phyloP scores from a whole-genome alignment of 345 rosid genomes.

The Sonneratia caseolaris region DNA sequence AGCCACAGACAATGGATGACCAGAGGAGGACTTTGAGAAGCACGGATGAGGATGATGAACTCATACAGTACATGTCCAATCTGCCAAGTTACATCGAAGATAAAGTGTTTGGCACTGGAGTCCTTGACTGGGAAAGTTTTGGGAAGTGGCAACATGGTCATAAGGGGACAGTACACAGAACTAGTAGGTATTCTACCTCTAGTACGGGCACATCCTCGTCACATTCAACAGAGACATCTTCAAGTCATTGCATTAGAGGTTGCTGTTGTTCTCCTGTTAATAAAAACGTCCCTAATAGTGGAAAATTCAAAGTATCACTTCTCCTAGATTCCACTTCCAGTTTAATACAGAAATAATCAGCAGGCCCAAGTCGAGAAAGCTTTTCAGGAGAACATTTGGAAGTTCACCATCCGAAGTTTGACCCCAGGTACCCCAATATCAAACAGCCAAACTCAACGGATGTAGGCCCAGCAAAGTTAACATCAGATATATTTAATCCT shows the following conservation, averaged over 20 bases:
- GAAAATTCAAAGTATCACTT: constrained; percentile 22
- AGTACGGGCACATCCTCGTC: constrained; percentile 33
- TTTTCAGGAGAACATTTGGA: constrained; percentile 16
- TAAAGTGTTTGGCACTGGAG: constrained; percentile 68
- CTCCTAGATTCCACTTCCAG: constrained; percentile 16
- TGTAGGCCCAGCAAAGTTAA: constrained; percentile 19
- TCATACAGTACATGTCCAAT: constrained; percentile 80
- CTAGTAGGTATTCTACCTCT: constrained; percentile 37
- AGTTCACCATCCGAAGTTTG: constrained; percentile 15
- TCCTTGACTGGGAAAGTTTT: constrained; percentile 80
- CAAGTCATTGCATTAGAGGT: constrained; percentile 36
- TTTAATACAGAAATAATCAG: constrained; percentile 16
- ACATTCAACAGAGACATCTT: constrained; percentile 34
- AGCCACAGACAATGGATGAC: constrained; percentile 23
- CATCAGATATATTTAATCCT: constrained; percentile 25
- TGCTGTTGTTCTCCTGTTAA: constrained; percentile 30
- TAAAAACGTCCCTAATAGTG: constrained; percentile 27
- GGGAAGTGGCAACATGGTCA: constrained; percentile 72
- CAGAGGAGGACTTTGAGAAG: constrained; percentile 23
- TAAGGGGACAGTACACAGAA: constrained; percentile 26
- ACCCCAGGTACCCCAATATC: background rate
- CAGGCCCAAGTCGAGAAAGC: constrained; percentile 16
- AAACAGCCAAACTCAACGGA: constrained; percentile 20
- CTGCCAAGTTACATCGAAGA: constrained; percentile 68
- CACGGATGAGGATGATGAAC: constrained; percentile 44